Evolutionary conservation across 306 rosid species (phyloP).

Genomic region (Gastrolobium bilobum): DNA sequence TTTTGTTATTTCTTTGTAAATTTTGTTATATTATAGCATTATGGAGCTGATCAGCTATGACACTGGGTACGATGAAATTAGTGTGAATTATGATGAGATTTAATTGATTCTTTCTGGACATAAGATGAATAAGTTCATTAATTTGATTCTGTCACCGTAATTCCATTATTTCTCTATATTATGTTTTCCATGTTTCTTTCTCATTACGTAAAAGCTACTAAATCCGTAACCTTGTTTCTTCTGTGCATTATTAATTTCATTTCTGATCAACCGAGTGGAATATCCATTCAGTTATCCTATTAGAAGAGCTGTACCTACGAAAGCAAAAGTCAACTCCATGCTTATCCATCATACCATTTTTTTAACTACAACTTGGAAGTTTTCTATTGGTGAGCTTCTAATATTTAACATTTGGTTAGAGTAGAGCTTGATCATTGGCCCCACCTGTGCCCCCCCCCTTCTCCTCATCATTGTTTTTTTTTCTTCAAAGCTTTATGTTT

Average conservation of each 20-base stretch:
- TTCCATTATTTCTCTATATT: slow-evolving; percentile 36
- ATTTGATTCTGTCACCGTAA: slow-evolving; percentile 27
- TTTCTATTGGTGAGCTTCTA: background rate
- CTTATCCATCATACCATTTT: slow-evolving; percentile 22
- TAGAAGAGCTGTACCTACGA: slow-evolving; percentile 9
- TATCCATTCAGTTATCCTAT: background rate
- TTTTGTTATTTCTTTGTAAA: slow-evolving; percentile 20
- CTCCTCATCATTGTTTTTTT: too few species aligned
- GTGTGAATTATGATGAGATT: slow-evolving; percentile 43
- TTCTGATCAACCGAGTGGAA: background rate
- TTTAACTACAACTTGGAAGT: background rate
- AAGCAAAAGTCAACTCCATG: slow-evolving; percentile 48
- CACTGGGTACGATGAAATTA: slow-evolving; percentile 2
- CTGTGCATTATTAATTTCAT: background rate
- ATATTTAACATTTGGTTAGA: slow-evolving; percentile 27
- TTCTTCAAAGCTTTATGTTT: too few species aligned
- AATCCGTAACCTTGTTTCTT: background rate
- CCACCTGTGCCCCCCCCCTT: background rate
- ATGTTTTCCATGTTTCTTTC: background rate
- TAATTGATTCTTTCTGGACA: slow-evolving; percentile 55
- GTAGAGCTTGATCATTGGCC: background rate
- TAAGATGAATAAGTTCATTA: slow-evolving; percentile 19
- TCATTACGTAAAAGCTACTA: background rate
- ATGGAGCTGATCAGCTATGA: slow-evolving; percentile 2
- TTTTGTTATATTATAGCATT: slow-evolving; percentile 26